Conservation (phyloP, 2,329 filamentous ascomycete genomes). For the Paecilomyces niveus region DNA sequence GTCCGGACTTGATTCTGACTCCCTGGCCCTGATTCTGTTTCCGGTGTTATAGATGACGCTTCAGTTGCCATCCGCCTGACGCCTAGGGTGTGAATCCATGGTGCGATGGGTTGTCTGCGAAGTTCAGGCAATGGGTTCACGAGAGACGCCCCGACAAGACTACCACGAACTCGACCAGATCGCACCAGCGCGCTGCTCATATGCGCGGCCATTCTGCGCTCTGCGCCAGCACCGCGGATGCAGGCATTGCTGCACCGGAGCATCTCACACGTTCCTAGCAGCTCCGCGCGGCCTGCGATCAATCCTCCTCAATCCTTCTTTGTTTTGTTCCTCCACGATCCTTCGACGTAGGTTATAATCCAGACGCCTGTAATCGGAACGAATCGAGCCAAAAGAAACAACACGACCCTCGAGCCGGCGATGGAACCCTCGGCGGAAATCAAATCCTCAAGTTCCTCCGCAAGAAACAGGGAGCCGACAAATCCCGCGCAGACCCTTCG, state of each 20-base stretch:
- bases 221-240: slow-evolving; percentile 1
- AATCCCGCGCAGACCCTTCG: too few relatives aligned
- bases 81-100: background rate
- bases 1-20: background rate
- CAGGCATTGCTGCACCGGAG: slow-evolving; percentile 5
- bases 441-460: too few relatives aligned
- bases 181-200: background rate
- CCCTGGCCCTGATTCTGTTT: background rate
- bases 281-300: background rate
- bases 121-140: background rate
- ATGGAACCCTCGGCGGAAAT: too few relatives aligned
- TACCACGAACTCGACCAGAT: background rate
- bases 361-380: too few relatives aligned
- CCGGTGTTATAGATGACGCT: background rate
- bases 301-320: background rate
- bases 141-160: background rate
- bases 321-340: background rate
- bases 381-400: too few relatives aligned
- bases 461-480: too few relatives aligned
- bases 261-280: background rate
- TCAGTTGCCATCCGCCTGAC: background rate
- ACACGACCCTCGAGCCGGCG: too few relatives aligned
- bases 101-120: background rate
- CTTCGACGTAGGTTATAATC: background rate
- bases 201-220: slow-evolving; percentile 4